These are phyloP conservation scores for Ustilago nuda DNA, from an alignment of 1,284 basidiomycete species.

Conservation along the genomic window DNA sequence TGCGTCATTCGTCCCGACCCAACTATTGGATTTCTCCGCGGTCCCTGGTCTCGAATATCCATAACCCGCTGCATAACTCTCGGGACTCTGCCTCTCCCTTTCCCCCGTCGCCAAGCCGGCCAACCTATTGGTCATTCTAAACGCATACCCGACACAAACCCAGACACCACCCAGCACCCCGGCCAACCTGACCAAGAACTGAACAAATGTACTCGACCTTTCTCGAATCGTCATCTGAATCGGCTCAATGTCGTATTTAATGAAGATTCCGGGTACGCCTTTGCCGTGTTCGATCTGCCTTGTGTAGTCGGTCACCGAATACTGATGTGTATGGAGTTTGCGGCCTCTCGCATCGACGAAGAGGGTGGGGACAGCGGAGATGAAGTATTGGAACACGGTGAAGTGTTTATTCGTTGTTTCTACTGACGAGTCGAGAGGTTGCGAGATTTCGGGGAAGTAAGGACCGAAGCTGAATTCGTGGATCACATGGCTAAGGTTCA, in stretches of 20 bases:
- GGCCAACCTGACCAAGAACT: constrained; percentile 82
- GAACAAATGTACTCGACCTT: constrained; percentile 82
- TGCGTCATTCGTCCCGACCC: constrained; percentile 20
- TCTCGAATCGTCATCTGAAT: constrained; percentile 86
- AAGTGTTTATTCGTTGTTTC: constrained; percentile 79
- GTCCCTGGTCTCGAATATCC: constrained; percentile 24
- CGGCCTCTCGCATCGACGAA: constrained; percentile 80
- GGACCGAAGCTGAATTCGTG: constrained; percentile 97
- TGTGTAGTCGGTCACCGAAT: constrained; percentile 93
- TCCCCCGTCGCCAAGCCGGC: constrained; percentile 19
- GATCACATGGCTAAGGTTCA: constrained; percentile 97
- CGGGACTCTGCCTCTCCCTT: constrained; percentile 32
- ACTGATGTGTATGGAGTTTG: constrained; percentile 83
- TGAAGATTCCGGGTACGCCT: constrained; percentile 77
- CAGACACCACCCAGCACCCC: constrained; percentile 71
- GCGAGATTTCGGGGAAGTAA: constrained; percentile 92
- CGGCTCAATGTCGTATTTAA: constrained; percentile 87
- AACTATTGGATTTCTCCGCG: constrained; percentile 18
- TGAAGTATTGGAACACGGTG: constrained; percentile 85
- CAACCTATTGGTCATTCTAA: constrained; percentile 55
- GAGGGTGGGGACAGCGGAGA: constrained; percentile 92
- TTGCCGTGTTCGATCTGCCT: constrained; percentile 80
- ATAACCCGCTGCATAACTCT: constrained; percentile 38
- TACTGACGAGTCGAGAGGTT: constrained; percentile 83
- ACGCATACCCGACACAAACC: constrained; percentile 62